Conservation (phyloP, 2,329 filamentous ascomycete genomes). For the Zasmidium citrigriseum region DNA sequence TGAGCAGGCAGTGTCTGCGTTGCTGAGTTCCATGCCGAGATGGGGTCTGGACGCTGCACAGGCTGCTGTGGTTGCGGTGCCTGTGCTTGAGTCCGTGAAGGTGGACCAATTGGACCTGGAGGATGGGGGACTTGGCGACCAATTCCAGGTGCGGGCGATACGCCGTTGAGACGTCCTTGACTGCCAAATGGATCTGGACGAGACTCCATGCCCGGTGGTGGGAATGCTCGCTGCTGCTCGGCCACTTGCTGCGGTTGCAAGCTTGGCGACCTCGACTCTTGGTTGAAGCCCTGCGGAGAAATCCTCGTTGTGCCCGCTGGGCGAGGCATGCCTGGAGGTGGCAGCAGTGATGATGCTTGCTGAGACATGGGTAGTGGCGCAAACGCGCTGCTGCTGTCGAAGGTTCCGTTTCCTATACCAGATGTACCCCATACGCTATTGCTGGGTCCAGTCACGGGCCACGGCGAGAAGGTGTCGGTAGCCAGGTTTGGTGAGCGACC, state of each 20-base stretch:
- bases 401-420: constrained; percentile 76
- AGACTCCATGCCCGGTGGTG: constrained; percentile 31
- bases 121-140: constrained; percentile 31
- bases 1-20: constrained; percentile 27
- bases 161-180: constrained; percentile 30
- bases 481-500: constrained; percentile 31
- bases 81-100: constrained; percentile 32
- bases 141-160: constrained; percentile 32
- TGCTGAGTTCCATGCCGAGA: constrained; percentile 33
- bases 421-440: constrained; percentile 75
- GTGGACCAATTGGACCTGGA: constrained; percentile 38
- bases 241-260: constrained; percentile 25
- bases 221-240: constrained; percentile 30
- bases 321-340: constrained; percentile 35
- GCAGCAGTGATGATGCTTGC: constrained; percentile 30
- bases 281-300: constrained; percentile 30
- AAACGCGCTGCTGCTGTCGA: constrained; percentile 48
- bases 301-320: constrained; percentile 33
- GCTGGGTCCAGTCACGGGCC: constrained; percentile 41
- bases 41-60: constrained; percentile 11
- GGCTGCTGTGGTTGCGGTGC: constrained; percentile 15
- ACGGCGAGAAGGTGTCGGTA: constrained; percentile 29
- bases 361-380: constrained; percentile 32
- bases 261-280: constrained; percentile 29
- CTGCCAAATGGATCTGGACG: constrained; percentile 28